Conservation (phyloP, 2,329 filamentous ascomycete genomes). For the Hymenoscyphus salicellus region DNA sequence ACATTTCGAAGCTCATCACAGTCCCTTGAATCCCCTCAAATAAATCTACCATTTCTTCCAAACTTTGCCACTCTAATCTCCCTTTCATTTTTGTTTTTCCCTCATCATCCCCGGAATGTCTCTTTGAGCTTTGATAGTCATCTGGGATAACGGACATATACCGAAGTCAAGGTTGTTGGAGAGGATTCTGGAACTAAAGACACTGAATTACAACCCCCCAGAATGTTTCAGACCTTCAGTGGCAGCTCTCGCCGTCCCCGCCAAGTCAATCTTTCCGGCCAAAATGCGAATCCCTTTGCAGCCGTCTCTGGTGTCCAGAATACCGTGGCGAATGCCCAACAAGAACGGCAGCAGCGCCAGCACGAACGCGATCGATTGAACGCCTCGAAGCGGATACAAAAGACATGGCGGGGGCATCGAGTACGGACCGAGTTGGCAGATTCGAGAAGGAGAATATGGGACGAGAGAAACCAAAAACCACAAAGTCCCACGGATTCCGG, state of each 20-base stretch:
- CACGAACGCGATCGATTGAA: slow-evolving; percentile 74
- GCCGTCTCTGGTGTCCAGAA: slow-evolving; percentile 66
- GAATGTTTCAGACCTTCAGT: slow-evolving; percentile 90
- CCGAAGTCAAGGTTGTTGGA: background rate
- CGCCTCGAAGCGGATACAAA: slow-evolving; percentile 72
- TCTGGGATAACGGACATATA: background rate
- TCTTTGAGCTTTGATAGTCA: background rate
- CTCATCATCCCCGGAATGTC: background rate
- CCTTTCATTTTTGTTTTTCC: background rate
- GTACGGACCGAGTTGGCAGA: slow-evolving; percentile 57
- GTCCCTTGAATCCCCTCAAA: background rate
- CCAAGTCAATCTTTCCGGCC: slow-evolving; percentile 91
- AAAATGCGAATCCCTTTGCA: slow-evolving; percentile 75
- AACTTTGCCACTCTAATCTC: background rate
- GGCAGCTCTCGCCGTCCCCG: slow-evolving; percentile 80
- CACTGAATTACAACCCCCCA: slow-evolving; percentile 17
- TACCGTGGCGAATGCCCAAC: slow-evolving; percentile 80
- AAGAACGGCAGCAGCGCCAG: slow-evolving; percentile 77
- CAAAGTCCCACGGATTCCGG: slow-evolving; percentile 29
- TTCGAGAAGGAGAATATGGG: slow-evolving; percentile 59
- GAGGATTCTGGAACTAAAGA: background rate
- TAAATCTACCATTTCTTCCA: background rate
- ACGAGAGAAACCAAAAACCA: slow-evolving; percentile 51
- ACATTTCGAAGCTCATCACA: background rate
- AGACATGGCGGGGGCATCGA: slow-evolving; percentile 75